Evolutionary conservation across 2,329 filamentous ascomycete species (phyloP).

Genomic region (Xylariaceae sp.): DNA sequence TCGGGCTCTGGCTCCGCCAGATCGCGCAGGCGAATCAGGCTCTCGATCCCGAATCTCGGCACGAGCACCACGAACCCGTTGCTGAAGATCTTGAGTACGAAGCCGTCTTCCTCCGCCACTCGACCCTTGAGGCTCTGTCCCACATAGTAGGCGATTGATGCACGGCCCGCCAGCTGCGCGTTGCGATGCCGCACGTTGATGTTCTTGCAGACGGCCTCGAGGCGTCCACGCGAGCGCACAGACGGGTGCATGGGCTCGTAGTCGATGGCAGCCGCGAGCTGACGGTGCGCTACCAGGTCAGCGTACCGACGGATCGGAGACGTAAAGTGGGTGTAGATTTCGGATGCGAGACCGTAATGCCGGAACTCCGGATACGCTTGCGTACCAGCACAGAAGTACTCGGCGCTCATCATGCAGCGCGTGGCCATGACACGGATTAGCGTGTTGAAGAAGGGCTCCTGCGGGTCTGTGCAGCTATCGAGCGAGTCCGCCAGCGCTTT

Average conservation of each 20-base stretch:
- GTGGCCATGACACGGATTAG: conserved; percentile 96
- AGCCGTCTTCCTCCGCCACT: conserved; percentile 79
- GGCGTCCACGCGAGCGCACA: conserved; percentile 74
- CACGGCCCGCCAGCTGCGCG: conserved; percentile 89
- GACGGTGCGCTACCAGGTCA: conserved; percentile 90
- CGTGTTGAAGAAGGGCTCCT: conserved; percentile 96
- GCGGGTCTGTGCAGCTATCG: conserved; percentile 73
- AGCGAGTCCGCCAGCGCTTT: conserved; percentile 91
- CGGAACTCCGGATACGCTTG: conserved; percentile 92
- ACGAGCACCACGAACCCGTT: conserved; percentile 98
- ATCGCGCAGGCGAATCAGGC: conserved; percentile 81
- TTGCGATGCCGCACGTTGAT: conserved; percentile 98
- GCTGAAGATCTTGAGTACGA: conserved; percentile 94
- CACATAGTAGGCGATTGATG: conserved; percentile 96
- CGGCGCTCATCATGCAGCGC: conserved; percentile 97
- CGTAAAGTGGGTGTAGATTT: conserved; percentile 99
- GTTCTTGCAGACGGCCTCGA: conserved; percentile 95
- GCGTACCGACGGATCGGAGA: conserved; percentile 95
- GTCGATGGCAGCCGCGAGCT: conserved; percentile 90
- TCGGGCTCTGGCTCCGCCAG: conserved; percentile 74
- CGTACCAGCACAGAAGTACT: conserved; percentile 95
- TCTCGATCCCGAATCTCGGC: conserved; percentile 91
- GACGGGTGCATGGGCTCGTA: conserved; percentile 84
- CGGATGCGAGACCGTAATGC: conserved; percentile 92
- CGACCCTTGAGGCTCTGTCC: conserved; percentile 86